Conservation (phyloP, 139 green algal genomes). For the Diplosphaera chodatii region DNA sequence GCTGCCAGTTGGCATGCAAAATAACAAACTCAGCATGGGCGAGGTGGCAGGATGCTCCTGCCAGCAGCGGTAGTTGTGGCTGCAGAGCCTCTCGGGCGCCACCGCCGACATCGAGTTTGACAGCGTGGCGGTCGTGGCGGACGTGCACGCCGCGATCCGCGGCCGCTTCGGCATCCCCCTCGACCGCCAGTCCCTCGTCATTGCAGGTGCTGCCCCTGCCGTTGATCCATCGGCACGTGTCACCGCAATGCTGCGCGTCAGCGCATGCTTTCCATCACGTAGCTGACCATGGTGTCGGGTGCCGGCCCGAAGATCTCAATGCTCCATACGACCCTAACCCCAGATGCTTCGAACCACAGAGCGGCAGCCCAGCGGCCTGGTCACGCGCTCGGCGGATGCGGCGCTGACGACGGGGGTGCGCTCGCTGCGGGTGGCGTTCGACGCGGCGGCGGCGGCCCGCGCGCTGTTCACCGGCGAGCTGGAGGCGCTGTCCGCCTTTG, state of each 20-base stretch:
- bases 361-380: background rate
- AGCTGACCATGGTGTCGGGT: too few species aligned
- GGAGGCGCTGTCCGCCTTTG: background rate
- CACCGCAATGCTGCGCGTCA: too few species aligned
- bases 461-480: background rate
- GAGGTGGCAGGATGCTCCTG: too few species aligned
- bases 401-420: background rate
- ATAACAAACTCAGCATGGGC: too few species aligned
- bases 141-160: background rate
- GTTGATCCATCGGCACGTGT: too few species aligned
- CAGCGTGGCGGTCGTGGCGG: background rate
- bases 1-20: too few species aligned
- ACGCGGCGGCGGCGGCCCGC: background rate
- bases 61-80: too few species aligned
- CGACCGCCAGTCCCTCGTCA: background rate
- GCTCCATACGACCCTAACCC: too few species aligned
- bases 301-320: too few species aligned
- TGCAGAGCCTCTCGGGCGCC: background rate
- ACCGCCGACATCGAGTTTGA: background rate
- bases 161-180: background rate
- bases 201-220: background rate
- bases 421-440: background rate
- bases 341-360: too few species aligned
- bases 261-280: too few species aligned
- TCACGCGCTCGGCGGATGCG: background rate